Conservation (phyloP, 164 flowering plant species). For the Brasenia schreberi region DNA sequence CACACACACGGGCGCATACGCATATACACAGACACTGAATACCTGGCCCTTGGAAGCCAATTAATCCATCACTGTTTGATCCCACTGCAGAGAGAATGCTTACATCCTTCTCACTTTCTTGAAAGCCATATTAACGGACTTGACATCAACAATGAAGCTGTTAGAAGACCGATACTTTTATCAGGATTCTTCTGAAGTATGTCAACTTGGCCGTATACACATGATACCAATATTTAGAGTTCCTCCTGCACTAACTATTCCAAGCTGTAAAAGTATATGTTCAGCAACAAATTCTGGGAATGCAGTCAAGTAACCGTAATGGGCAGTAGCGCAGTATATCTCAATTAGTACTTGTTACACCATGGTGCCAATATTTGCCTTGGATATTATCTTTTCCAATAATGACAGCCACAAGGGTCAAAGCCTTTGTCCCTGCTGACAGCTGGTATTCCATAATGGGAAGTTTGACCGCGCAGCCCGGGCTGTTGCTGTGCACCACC, state of each 20-base stretch:
- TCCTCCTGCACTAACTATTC: slow-evolving; percentile 1
- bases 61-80: slow-evolving; percentile 26
- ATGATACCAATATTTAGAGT: slow-evolving; percentile 49
- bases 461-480: no score
- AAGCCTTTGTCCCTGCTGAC: no score
- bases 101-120: slow-evolving; percentile 52
- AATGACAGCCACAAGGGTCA: no score
- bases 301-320: no score
- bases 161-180: slow-evolving; percentile 17
- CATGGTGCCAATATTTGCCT: no score
- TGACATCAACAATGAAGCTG: slow-evolving; percentile 28
- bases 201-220: slow-evolving; percentile 50
- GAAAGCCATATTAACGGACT: slow-evolving; percentile 47
- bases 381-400: no score
- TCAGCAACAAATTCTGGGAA: no score
- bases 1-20: not conserved
- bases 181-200: slow-evolving; percentile 22
- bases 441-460: no score
- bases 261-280: slow-evolving; percentile 10
- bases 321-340: not conserved
- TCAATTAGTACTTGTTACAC: not conserved
- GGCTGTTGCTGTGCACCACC: no score
- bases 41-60: slow-evolving; percentile 71
- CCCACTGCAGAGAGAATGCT: slow-evolving; percentile 47
- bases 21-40: not conserved